Evolutionary conservation across 2,329 filamentous ascomycete genomes (phyloP).

Genomic region (Pseudogymnoascus sp.): DNA sequence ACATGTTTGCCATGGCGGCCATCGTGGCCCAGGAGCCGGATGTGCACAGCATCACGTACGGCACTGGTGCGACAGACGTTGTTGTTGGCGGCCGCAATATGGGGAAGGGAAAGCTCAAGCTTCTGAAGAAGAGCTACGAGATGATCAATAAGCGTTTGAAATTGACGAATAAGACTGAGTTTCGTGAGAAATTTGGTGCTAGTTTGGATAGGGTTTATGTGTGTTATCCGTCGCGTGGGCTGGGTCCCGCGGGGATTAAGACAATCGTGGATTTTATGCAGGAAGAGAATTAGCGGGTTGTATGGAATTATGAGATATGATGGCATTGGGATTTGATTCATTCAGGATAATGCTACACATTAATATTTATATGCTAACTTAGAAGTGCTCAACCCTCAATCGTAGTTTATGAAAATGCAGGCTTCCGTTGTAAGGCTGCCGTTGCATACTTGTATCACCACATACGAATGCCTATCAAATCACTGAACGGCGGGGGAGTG

Average conservation of each 20-base stretch:
- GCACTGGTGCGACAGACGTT: constrained; percentile 68
- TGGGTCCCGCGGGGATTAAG: constrained; percentile 73
- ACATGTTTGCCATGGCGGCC: constrained; percentile 57
- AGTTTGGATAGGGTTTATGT: constrained; percentile 80
- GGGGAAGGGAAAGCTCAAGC: constrained; percentile 70
- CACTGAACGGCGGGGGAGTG: not conserved
- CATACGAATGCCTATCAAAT: not conserved
- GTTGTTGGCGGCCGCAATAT: constrained; percentile 77
- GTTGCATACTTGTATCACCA: not conserved
- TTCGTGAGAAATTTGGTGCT: constrained; percentile 84
- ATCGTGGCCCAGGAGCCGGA: constrained; percentile 49
- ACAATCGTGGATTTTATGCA: constrained; percentile 90
- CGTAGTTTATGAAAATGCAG: not conserved
- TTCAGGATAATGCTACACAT: not conserved
- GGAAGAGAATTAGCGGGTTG: constrained; percentile 41
- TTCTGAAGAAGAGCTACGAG: constrained; percentile 76
- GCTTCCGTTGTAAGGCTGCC: not conserved
- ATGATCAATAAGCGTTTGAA: constrained; percentile 75
- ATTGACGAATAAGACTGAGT: constrained; percentile 77
- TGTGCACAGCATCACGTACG: constrained; percentile 70
- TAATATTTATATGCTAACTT: not conserved
- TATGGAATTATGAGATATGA: not conserved
- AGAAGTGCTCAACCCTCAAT: not conserved
- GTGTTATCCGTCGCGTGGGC: constrained; percentile 78
- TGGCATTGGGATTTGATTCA: not conserved